phyloP scores from a whole-genome alignment of 2,329 filamentous ascomycete genomes.

The Ambrosiella beaveri region DNA sequence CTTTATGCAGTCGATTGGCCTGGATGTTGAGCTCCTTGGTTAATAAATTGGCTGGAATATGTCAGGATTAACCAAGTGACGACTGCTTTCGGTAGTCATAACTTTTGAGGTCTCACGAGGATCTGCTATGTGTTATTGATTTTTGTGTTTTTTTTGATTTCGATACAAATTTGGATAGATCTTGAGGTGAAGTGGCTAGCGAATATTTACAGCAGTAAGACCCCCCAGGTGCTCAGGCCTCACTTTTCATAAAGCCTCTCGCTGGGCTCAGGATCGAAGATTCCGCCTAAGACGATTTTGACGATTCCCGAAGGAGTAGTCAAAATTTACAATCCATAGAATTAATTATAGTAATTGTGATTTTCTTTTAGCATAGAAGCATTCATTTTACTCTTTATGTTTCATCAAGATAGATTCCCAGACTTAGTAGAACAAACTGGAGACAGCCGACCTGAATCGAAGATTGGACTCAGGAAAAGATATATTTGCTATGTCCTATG shows the following conservation, averaged over 20 bases:
- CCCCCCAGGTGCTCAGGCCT: constrained; percentile 9
- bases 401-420: too few relatives aligned
- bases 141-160: constrained; percentile 5
- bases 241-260: constrained; percentile 11
- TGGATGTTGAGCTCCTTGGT: constrained; percentile 65
- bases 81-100: neutral
- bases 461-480: too few relatives aligned
- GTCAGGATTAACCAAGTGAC: neutral
- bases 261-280: constrained; percentile 1
- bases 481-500: too few relatives aligned
- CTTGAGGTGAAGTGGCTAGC: neutral
- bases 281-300: neutral
- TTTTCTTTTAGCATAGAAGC: too few relatives aligned
- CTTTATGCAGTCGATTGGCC: constrained; percentile 96
- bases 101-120: neutral
- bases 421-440: too few relatives aligned
- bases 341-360: too few relatives aligned
- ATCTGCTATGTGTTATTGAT: constrained; percentile 3
- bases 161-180: neutral
- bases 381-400: too few relatives aligned
- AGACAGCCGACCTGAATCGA: too few relatives aligned
- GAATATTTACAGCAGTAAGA: constrained; percentile 13
- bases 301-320: too few relatives aligned
- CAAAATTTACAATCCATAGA: too few relatives aligned
- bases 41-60: constrained; percentile 1